These are phyloP conservation scores for Globisporangium cylindrosporum DNA, from an alignment of 352 stramenopile genomes.

Conservation along the genomic window DNA sequence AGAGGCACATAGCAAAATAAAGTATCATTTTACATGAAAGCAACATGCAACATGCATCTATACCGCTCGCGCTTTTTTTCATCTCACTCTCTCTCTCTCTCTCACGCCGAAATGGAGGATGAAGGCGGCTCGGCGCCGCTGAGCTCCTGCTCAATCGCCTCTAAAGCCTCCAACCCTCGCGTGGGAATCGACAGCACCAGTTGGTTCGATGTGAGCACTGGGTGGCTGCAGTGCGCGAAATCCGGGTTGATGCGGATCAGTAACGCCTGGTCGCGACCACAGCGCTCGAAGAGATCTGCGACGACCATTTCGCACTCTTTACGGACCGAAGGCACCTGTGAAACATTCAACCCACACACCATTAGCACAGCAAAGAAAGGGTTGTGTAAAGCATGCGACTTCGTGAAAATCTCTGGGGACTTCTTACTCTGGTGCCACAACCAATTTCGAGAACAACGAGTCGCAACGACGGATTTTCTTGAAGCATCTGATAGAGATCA, in stretches of 20 bases:
- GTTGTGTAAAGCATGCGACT: neutral
- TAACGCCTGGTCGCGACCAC: slow-evolving; percentile 40
- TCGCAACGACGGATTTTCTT: slow-evolving; percentile 51
- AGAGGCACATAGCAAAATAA: neutral
- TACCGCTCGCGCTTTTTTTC: neutral
- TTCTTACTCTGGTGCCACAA: slow-evolving; percentile 63
- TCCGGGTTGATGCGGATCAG: slow-evolving; percentile 82
- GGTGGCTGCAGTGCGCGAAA: slow-evolving; percentile 50
- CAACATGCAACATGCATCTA: neutral
- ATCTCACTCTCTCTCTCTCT: neutral
- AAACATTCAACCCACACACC: neutral
- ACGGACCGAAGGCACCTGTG: slow-evolving; percentile 75
- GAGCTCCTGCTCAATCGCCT: slow-evolving; percentile 40
- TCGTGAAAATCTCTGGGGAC: neutral
- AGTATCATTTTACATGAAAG: neutral
- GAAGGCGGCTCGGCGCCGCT: neutral
- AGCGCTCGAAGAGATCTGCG: slow-evolving; percentile 59
- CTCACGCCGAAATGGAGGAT: neutral
- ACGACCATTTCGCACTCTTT: slow-evolving; percentile 82
- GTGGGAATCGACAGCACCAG: slow-evolving; percentile 46
- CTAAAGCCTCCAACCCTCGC: slow-evolving; percentile 53
- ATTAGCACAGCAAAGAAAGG: neutral
- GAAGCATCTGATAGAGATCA: slow-evolving; percentile 45
- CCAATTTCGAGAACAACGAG: slow-evolving; percentile 84
- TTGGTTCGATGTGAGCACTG: slow-evolving; percentile 37